Evolutionary conservation across 169 alveolate genomes (phyloP), one percentile per base, ranked within the genome.

Genomic region (Plasmodium coatneyi): DNA sequence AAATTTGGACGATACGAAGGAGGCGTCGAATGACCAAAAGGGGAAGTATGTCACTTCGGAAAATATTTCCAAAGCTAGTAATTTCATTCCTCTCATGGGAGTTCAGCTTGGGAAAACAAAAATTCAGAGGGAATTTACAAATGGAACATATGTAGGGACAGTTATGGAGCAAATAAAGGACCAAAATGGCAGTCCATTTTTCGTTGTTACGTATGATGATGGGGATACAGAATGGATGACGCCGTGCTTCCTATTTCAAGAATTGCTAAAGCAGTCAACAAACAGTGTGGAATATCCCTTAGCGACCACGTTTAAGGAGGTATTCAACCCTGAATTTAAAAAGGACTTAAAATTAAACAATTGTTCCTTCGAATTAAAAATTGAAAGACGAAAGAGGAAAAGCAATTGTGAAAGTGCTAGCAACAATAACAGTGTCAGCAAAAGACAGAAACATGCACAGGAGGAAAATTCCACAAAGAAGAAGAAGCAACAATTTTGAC

Each of bases 211-310:
- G 28, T 91, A 91, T 56, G 95, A 91, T 46, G 95, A 91, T 91
- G 95, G 95, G 7, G 95, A 91, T 56, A 84, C 56, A 32, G 95
- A 91, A 80, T 91, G 95, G 95, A 91, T 91, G 39, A 91, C 89
- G 30, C 95, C 95, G 10, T 71, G 30, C 39, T 91, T 91, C 76
- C 78, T 91, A 49, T 91, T 91, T 49, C 95, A 82, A 81, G 95
- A 91, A 91, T 71, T 91, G 56, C 46, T 91, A 82, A 91, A 91
- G 46, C 95, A 91, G 56, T 39, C 86, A 39, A 91, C 95, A 43
- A 91, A 91, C 39, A 82, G 82, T 82, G 60, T 72, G 12, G 92
- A 70, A 28, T 91, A 91, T 34, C 95, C 95, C 16, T 91, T 91
- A 81, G 91, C 95, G 39, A 91, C 76, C 71, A 70, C 54, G 30